A percentile compares a stretch with the other conserved stretches of the same genome.
Conservation (phyloP, 352 stramenopile genomes). For the Globisporangium yorkense region DNA sequence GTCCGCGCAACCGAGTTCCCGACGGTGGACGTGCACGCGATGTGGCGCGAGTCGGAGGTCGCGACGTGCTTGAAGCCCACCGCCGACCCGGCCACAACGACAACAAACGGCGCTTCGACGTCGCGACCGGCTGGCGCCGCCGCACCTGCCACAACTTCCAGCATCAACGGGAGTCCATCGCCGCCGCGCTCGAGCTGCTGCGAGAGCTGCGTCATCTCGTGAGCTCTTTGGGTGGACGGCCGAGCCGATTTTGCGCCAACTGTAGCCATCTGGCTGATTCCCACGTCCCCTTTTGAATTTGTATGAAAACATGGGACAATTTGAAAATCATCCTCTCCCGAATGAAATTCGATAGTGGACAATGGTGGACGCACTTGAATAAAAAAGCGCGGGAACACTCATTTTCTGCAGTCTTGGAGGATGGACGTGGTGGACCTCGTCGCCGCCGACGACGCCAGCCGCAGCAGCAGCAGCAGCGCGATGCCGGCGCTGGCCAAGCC, state of each 20-base stretch:
- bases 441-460: neutral
- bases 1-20: slow-evolving; percentile 40
- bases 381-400: neutral
- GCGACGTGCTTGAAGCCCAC: slow-evolving; percentile 32
- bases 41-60: slow-evolving; percentile 49
- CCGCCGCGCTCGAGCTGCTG: slow-evolving; percentile 28
- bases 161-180: neutral
- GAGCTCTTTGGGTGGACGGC: neutral
- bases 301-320: too few relatives aligned
- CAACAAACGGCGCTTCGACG: neutral
- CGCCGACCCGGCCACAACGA: neutral
- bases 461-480: neutral
- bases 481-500: neutral
- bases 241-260: too few relatives aligned
- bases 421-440: slow-evolving; percentile 1
- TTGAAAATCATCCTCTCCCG: too few relatives aligned
- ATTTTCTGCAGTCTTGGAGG: neutral
- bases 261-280: too few relatives aligned
- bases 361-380: too few relatives aligned
- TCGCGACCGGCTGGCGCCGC: neutral
- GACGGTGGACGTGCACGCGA: slow-evolving; percentile 19
- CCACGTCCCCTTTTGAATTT: too few relatives aligned
- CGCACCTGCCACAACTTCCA: neutral
- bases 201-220: slow-evolving; percentile 36
- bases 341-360: too few relatives aligned